Evolutionary conservation across 176 grass and related monocot genomes (phyloP), one percentile per base, ranked within the genome.

Genomic region (Eleusine coracana): DNA sequence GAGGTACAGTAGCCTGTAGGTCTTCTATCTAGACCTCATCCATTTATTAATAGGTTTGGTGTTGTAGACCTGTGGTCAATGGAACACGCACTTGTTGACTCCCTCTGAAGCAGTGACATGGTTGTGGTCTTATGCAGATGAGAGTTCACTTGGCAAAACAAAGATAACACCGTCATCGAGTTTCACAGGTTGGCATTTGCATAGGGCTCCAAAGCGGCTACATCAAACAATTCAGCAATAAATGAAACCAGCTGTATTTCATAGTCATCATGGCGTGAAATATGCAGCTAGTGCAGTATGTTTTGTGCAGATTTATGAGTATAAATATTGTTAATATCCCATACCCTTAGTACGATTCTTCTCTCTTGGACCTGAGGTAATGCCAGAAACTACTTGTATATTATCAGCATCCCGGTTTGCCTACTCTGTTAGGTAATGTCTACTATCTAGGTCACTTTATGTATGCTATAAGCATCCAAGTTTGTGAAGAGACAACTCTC

Each of bases 401-500:
- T 41, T 68, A 86, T 66, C 66, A 74, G 60, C 40, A 60, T 49
- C 68, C 39, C 10, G 59, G 61, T 60, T 60, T 78, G n/a, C 17
- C 29, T 45, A 59, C 60, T 59, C 29, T 23, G 42, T 61, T 55
- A 28, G 46, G 36, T 51, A 28, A 85, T 36, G 13, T 41, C 17
- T 21, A 28, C 80, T 36, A 8, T 41, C 17, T 21, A 34, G 10
- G 76, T 6, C 27, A 58, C 23, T 70, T 85, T 55, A 44, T 76
- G 70, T 70, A 64, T 75, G 36, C 61, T 80, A 51, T 60, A 85
- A 45, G 77, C 70, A 89, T 80, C 52, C 21, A 34, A 46, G 54
- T 46, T 81, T 46, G 23, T 52, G 37, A 70, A 70, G 25, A 75
- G 27, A 66, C 52, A 70, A 85, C 67, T 55, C 48, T 13, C 21